Conservation (phyloP, 164 flowering plant species). For the Magnolia officinalis region DNA sequence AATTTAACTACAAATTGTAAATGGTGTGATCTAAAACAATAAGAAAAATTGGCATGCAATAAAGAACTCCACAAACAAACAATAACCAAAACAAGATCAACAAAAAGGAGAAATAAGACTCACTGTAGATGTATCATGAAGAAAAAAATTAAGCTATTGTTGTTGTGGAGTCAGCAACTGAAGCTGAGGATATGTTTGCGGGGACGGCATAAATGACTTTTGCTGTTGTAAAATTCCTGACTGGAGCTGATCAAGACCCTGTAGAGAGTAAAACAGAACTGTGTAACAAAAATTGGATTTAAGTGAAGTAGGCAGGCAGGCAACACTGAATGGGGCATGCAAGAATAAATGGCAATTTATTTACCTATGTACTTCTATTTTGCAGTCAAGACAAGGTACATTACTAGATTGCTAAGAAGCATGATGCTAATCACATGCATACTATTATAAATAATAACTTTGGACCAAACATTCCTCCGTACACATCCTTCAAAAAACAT, state of each 20-base stretch:
- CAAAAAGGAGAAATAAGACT: too few species aligned
- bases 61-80: too few species aligned
- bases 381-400: background rate
- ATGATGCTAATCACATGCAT: background rate
- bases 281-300: background rate
- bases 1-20: too few species aligned
- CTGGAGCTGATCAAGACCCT: constrained; percentile 82
- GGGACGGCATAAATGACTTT: constrained; percentile 75
- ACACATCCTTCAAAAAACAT: background rate
- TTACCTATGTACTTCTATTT: too few species aligned
- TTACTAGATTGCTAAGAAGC: background rate
- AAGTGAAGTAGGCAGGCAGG: background rate
- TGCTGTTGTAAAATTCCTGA: constrained; percentile 90
- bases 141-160: constrained; percentile 75
- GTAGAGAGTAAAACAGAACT: background rate
- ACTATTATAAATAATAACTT: background rate
- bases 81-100: too few species aligned
- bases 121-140: too few species aligned
- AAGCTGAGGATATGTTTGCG: constrained; percentile 86
- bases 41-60: too few species aligned
- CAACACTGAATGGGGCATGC: background rate
- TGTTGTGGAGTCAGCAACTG: constrained; percentile 87
- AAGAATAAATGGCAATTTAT: background rate
- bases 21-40: too few species aligned
- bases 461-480: background rate